Base-by-base conservation (phyloP, 495 filamentous ascomycete species). In the Annulohypoxylon nitens region DNA sequence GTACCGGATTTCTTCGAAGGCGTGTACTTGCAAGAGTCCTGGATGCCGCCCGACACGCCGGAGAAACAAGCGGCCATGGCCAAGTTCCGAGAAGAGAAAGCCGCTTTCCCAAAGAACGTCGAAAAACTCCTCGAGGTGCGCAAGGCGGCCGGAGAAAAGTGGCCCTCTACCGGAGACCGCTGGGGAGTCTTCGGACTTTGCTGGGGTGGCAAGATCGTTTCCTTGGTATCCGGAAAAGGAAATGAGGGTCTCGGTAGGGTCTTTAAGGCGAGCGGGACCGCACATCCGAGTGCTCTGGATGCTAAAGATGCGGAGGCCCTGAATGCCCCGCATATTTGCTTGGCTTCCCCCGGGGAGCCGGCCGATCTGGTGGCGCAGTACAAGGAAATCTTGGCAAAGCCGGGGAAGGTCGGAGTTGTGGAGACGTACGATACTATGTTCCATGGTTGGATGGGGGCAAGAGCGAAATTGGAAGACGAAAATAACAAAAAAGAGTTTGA, bases 401-500 rank as follows among this genome's bases (percentile, higher is more conserved):
- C 57, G 2, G 57, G 57, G 1, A 60, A 43, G 37, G n/a, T 30
- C 34, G 57, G 57, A 25, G 36, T 41, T 43, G 57, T 60, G 57
- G 57, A 60, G 57, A 60, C 57, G 5, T 60, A 43, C 10, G 57
- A 60, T 3, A 60, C 18, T 6, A 60, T 60, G 57, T 60, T 60
- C 20, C 57, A 60, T 12, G 57, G 57, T 20, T 60, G 57, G 57
- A 60, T 60, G 57, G 57, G 57, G 3, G 57, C 57, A 30, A 60
- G 57, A 26, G 36, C 57, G 0, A 60, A 60, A n/a, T 60, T 60
- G 57, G 20, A 25, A 4, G 57, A 60, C 7, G 57, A 60, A 20
- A 30, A 43, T 8, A 60, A 60, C 11, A 60, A 20, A 37, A 60
- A 8, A 4, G 57, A 60, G 18, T 60, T 43, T 26, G 57, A 60